phyloP scores from a whole-genome alignment of 139 green algal species.

The Zygnema circumcarinatum region DNA sequence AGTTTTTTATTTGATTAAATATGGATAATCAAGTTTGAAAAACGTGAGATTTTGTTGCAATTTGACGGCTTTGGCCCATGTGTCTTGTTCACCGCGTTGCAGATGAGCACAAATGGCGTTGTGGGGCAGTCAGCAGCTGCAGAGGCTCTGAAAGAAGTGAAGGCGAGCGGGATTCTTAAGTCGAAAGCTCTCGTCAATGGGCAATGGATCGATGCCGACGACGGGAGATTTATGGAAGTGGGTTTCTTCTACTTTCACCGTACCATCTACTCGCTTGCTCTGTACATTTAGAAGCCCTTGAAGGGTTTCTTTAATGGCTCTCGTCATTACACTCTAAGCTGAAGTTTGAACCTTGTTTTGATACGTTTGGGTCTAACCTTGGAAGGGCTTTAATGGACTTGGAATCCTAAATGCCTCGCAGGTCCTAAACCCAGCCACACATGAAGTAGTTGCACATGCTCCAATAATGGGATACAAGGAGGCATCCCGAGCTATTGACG shows the following conservation, averaged over 20 bases:
- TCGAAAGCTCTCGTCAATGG: slow-evolving; percentile 9
- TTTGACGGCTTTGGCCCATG: not conserved
- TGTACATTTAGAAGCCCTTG: too few relatives aligned
- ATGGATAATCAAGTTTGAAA: too few relatives aligned
- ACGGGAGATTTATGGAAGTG: not conserved
- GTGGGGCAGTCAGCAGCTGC: not conserved
- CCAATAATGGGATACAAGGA: slow-evolving; percentile 13
- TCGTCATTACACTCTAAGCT: not conserved
- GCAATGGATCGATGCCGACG: slow-evolving; percentile 26
- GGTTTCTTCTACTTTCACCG: too few relatives aligned
- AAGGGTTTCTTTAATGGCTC: not conserved
- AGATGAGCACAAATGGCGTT: not conserved
- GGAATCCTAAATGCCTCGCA: not conserved
- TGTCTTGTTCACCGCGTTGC: not conserved
- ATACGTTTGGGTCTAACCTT: not conserved
- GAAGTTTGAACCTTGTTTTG: not conserved
- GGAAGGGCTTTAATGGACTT: not conserved
- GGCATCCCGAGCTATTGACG: slow-evolving; percentile 22
- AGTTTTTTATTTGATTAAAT: too few relatives aligned
- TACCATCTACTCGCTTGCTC: too few relatives aligned
- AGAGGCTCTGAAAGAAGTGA: slow-evolving; percentile 31
- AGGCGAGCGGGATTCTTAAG: slow-evolving; percentile 13
- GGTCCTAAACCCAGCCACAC: slow-evolving; percentile 27
- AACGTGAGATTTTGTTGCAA: too few relatives aligned
- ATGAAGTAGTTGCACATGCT: not conserved